Conservation (phyloP, 345 rosid species). For the Erysimum cheiranthoides region DNA sequence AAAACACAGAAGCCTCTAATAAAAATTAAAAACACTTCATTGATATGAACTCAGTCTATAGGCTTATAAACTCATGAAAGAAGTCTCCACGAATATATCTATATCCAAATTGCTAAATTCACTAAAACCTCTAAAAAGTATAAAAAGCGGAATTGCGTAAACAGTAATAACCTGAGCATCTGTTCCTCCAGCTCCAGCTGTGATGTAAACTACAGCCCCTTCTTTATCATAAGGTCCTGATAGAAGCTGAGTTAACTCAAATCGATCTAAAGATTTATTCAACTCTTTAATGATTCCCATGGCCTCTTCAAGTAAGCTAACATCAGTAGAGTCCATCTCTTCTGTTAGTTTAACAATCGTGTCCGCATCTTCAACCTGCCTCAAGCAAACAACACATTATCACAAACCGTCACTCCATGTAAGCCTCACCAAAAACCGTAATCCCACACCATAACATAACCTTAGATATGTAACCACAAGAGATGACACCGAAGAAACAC, state of each 20-base stretch:
- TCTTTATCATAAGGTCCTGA: constrained; percentile 94
- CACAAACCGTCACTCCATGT: background rate
- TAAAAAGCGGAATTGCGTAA: background rate
- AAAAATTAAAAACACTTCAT: background rate
- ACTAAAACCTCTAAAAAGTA: background rate
- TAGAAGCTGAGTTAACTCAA: constrained; percentile 91
- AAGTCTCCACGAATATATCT: constrained; percentile 1
- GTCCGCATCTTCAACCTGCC: constrained; percentile 89
- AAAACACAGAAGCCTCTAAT: constrained; percentile 1
- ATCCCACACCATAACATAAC: background rate
- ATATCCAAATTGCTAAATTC: background rate
- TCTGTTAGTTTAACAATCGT: constrained; percentile 82
- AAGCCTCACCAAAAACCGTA: background rate
- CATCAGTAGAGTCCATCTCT: constrained; percentile 91
- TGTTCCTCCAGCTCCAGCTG: constrained; percentile 99
- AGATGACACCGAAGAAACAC: too few species aligned
- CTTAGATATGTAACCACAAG: background rate
- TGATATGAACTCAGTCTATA: background rate
- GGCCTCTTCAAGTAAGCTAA: constrained; percentile 89
- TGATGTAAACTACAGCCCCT: constrained; percentile 81
- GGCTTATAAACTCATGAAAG: background rate
- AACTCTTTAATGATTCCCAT: constrained; percentile 65
- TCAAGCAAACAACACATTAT: constrained; percentile 13
- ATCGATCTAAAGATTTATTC: constrained; percentile 68
- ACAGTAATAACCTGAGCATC: constrained; percentile 85